Percentiles rank a stretch among this genome's conserved stretches.
phyloP scores from a whole-genome alignment of 2,329 filamentous ascomycete genomes.

The Neofusicoccum ribis region DNA sequence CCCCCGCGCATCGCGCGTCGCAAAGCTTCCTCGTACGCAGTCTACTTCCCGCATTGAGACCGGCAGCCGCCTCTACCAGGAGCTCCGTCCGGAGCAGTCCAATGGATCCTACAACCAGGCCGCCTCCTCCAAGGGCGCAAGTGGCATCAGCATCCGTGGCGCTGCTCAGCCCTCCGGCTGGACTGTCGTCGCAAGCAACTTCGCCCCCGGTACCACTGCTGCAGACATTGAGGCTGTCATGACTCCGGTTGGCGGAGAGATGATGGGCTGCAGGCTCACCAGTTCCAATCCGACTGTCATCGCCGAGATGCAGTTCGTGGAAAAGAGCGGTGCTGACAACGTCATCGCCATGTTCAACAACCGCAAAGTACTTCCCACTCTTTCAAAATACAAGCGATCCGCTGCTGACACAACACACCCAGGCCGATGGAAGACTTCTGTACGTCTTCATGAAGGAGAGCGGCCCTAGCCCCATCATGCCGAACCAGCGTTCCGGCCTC shows the following conservation, averaged over 20 bases:
- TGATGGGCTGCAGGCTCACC: constrained; percentile 67
- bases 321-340: constrained; percentile 69
- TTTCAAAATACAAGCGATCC: not conserved
- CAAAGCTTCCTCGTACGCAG: constrained; percentile 37
- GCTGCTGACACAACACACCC: constrained; percentile 7
- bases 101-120: constrained; percentile 25
- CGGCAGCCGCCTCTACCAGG: constrained; percentile 44
- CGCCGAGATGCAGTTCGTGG: constrained; percentile 74
- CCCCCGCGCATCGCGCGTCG: constrained; percentile 36
- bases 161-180: constrained; percentile 45
- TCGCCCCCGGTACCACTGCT: constrained; percentile 77
- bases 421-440: constrained; percentile 74
- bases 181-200: constrained; percentile 75
- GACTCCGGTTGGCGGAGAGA: constrained; percentile 67
- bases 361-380: not conserved
- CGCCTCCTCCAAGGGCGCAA: constrained; percentile 33
- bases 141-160: constrained; percentile 71
- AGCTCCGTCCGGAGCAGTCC: constrained; percentile 39
- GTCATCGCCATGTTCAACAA: constrained; percentile 77
- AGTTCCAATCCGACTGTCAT: constrained; percentile 70
- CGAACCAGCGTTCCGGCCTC: constrained; percentile 4
- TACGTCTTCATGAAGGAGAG: constrained; percentile 68
- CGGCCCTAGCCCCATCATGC: constrained; percentile 30
- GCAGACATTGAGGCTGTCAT: constrained; percentile 82
- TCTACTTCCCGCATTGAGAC: constrained; percentile 43